Conservation (phyloP, 2,329 filamentous ascomycete genomes). For the Botrytis galanthina region DNA sequence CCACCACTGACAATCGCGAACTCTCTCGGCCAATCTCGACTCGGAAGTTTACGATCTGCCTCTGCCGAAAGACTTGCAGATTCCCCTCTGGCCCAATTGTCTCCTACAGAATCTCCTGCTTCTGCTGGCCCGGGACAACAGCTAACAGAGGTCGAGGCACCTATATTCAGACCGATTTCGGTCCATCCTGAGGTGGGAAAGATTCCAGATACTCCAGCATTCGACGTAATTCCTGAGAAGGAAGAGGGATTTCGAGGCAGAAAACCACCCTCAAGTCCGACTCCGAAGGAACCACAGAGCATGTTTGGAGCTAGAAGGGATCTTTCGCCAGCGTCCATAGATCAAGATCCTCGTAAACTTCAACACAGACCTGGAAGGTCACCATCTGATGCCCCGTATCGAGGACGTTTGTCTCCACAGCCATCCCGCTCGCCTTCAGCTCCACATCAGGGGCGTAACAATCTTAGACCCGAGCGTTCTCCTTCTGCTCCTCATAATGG, state of each 20-base stretch:
- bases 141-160: constrained; percentile 53
- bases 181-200: constrained; percentile 71
- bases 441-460: not conserved
- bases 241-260: constrained; percentile 5
- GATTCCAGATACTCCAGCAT: constrained; percentile 23
- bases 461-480: constrained; percentile 11
- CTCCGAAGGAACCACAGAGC: constrained; percentile 21
- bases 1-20: constrained; percentile 80
- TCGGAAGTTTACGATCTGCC: constrained; percentile 76
- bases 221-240: constrained; percentile 31
- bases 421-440: constrained; percentile 17
- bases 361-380: constrained; percentile 9
- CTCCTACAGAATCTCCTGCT: constrained; percentile 36
- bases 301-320: constrained; percentile 55
- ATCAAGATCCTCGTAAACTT: constrained; percentile 1
- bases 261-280: not conserved
- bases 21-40: constrained; percentile 73
- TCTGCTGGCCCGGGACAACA: constrained; percentile 42
- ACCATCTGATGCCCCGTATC: constrained; percentile 14
- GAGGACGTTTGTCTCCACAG: constrained; percentile 7
- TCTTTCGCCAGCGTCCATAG: constrained; percentile 50
- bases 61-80: constrained; percentile 54
- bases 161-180: constrained; percentile 61
- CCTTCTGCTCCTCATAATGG: constrained; percentile 14
- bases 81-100: constrained; percentile 22